These are phyloP conservation scores for Psophocarpus tetragonolobus DNA, from an alignment of 306 rosid species.

Conservation along the genomic window DNA sequence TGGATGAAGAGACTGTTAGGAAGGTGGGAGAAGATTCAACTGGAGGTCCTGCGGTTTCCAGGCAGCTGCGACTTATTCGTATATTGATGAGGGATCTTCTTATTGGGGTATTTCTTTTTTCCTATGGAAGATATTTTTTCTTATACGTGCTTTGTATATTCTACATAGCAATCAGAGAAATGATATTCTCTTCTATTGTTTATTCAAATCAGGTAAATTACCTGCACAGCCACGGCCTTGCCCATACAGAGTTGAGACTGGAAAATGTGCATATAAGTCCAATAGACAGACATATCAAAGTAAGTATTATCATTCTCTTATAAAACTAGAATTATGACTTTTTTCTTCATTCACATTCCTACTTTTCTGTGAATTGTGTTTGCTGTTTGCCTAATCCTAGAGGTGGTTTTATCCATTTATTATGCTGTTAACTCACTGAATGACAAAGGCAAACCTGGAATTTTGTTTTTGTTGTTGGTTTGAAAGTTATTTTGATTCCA, in stretches of 20 bases:
- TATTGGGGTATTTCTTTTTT: conserved; percentile 68
- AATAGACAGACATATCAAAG: conserved; percentile 94
- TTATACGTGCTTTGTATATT: conserved; percentile 5
- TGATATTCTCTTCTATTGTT: conserved; percentile 35
- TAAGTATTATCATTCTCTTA: conserved; percentile 45
- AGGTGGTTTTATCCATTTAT: conserved; percentile 7
- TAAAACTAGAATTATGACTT: not conserved
- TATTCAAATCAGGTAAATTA: conserved; percentile 75
- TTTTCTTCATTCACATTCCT: conserved; percentile 26
- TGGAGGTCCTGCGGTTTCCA: conserved; percentile 93
- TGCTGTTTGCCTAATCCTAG: conserved; percentile 13
- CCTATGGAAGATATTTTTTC: not conserved
- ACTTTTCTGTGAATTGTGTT: conserved; percentile 23
- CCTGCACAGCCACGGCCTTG: conserved; percentile 98
- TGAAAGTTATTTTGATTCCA: not conserved
- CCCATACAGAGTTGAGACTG: conserved; percentile 93
- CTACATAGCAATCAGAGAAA: conserved; percentile 10
- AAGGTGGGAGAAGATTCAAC: conserved; percentile 85
- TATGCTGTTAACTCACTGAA: conserved; percentile 24
- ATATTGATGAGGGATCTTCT: conserved; percentile 97
- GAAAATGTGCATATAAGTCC: conserved; percentile 98
- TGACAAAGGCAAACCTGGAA: conserved; percentile 1
- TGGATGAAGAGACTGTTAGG: conserved; percentile 92
- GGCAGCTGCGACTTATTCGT: conserved; percentile 79
- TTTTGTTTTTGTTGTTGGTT: conserved; percentile 8